These are phyloP conservation scores for Tuber magnatum DNA, from an alignment of 495 filamentous ascomycete species.

Conservation along the genomic window DNA sequence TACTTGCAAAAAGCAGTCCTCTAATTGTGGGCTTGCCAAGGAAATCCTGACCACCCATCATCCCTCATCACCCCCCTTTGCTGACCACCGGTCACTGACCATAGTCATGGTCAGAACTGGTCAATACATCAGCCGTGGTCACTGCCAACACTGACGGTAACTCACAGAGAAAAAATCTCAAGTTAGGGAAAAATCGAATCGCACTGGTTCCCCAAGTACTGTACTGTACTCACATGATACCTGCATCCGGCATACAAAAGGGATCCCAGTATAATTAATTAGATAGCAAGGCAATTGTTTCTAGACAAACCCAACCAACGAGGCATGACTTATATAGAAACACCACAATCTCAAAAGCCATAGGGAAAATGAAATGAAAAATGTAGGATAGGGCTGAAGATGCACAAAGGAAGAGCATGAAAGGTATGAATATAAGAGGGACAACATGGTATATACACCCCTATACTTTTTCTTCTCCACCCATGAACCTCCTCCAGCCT, in stretches of 20 bases:
- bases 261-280: neutral
- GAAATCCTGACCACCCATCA: too few species aligned
- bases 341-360: conserved; percentile 3
- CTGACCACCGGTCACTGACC: too few species aligned
- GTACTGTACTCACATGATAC: neutral
- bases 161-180: neutral
- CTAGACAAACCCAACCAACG: neutral
- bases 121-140: too few species aligned
- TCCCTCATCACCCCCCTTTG: too few species aligned
- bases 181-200: neutral
- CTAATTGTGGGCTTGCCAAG: neutral
- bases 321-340: neutral
- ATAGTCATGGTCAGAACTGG: too few species aligned
- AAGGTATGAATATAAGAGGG: neutral
- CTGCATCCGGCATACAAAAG: neutral
- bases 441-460: conserved; percentile 3
- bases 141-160: too few species aligned
- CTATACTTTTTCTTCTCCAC: neutral
- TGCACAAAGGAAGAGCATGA: neutral
- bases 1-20: too few species aligned
- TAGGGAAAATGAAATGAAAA: neutral
- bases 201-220: neutral
- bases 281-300: neutral
- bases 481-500: neutral
- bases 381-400: neutral